phyloP scores from a whole-genome alignment of 2,329 filamentous ascomycete species.

The Diaporthe sp. region DNA sequence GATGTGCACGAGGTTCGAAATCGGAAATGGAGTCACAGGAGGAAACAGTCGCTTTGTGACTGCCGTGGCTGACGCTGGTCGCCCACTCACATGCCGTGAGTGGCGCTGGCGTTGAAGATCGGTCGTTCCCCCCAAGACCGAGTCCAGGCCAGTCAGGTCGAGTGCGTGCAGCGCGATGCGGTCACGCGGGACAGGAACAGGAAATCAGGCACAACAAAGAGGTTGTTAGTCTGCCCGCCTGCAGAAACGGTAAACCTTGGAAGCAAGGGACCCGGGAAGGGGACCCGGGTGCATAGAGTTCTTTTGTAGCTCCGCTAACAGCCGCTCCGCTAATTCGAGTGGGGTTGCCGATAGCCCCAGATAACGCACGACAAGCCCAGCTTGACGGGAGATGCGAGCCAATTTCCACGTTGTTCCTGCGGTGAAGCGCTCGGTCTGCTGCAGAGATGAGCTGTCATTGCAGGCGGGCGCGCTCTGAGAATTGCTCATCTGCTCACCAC shows the following conservation, averaged over 20 bases:
- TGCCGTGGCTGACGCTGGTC: conserved; percentile 2
- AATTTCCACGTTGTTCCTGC: conserved; percentile 35
- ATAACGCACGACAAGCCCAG: conserved; percentile 27
- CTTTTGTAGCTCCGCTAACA: conserved; percentile 40
- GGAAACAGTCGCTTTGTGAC: conserved; percentile 7
- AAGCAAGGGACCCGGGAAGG: conserved; percentile 10
- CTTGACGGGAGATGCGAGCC: conserved; percentile 30
- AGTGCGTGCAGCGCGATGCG: conserved; percentile 18
- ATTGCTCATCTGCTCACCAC: conserved; percentile 9
- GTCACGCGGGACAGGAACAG: conserved; percentile 31
- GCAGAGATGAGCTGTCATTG: conserved; percentile 36
- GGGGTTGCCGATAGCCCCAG: conserved; percentile 28
- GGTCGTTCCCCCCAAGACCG: conserved; percentile 14
- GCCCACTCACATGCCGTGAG: conserved; percentile 35
- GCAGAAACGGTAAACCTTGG: conserved; percentile 27
- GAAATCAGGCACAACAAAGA: conserved; percentile 26
- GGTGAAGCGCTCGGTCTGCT: conserved; percentile 28
- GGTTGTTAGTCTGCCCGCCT: conserved; percentile 20
- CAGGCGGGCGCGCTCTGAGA: conserved; percentile 3
- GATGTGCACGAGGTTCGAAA: background rate
- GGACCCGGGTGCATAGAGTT: background rate
- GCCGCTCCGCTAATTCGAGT: conserved; percentile 29
- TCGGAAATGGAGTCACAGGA: background rate
- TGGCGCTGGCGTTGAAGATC: conserved; percentile 32
- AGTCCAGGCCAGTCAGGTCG: conserved; percentile 21